phyloP scores from a whole-genome alignment of 1,284 basidiomycete genomes.

The Ceratobasidium sp. region DNA sequence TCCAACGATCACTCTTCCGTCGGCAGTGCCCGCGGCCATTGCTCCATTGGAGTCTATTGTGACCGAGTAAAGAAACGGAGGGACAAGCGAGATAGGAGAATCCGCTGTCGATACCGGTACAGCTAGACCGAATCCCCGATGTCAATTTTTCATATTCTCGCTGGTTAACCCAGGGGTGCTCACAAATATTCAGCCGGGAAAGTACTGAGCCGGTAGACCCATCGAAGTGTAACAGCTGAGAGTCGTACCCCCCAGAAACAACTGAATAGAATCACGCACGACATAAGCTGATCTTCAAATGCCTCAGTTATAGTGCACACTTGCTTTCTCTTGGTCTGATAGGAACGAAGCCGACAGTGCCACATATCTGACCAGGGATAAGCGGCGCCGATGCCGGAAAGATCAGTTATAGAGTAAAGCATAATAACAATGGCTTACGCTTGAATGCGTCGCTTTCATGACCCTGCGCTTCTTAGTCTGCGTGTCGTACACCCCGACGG shows the following conservation, averaged over 20 bases:
- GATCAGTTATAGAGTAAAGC: neutral
- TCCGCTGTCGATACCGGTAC: constrained; percentile 10
- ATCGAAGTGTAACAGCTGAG: constrained; percentile 69
- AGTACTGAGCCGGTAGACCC: constrained; percentile 61
- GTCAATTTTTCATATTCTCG: constrained; percentile 3
- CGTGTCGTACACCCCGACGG: constrained; percentile 68
- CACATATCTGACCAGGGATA: constrained; percentile 62
- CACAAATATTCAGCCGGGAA: constrained; percentile 66
- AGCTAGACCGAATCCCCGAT: neutral
- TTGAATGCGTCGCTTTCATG: constrained; percentile 68
- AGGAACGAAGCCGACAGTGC: constrained; percentile 69
- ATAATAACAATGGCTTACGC: constrained; percentile 54
- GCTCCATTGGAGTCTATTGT: constrained; percentile 63
- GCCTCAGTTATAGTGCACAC: constrained; percentile 33
- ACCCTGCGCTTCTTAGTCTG: constrained; percentile 55
- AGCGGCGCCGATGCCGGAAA: neutral
- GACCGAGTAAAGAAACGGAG: constrained; percentile 70
- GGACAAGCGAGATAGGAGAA: constrained; percentile 58
- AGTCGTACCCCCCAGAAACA: constrained; percentile 77
- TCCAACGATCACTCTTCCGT: constrained; percentile 72
- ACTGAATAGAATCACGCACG: constrained; percentile 48
- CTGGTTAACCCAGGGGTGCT: constrained; percentile 44
- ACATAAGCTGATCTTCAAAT: constrained; percentile 15
- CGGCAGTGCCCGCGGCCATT: constrained; percentile 72
- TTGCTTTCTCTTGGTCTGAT: constrained; percentile 63